Percentiles rank a stretch among this genome's conserved stretches.
These are phyloP conservation scores for Metschnikowia koreensis DNA, from an alignment of 805 yeast genomes.

Conservation along the genomic window DNA sequence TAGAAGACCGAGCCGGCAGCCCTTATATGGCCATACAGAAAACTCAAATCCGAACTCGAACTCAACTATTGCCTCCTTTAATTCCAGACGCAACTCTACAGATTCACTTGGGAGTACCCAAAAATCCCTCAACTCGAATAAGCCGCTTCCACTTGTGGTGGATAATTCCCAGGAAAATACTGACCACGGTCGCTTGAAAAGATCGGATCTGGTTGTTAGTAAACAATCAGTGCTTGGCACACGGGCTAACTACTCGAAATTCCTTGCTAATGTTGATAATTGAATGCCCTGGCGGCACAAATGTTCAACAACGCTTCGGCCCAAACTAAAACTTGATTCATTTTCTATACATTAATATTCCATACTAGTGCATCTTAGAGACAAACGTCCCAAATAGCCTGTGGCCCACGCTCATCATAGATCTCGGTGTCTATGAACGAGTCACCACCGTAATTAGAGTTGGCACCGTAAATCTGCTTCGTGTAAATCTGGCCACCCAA, in stretches of 20 bases:
- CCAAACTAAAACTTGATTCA: background rate
- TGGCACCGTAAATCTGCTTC: constrained; percentile 72
- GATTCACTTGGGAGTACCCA: background rate
- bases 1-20: background rate
- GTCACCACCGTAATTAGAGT: constrained; percentile 53
- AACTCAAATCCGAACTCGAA: background rate
- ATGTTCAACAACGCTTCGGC: background rate
- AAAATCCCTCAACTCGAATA: background rate
- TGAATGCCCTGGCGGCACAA: background rate
- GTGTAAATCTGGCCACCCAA: constrained; percentile 87
- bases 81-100: background rate
- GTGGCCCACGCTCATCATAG: constrained; percentile 79
- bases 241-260: constrained; percentile 36
- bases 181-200: constrained; percentile 12
- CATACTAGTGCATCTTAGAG: constrained; percentile 4
- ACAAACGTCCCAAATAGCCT: constrained; percentile 68
- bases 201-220: constrained; percentile 32
- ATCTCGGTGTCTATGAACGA: constrained; percentile 65
- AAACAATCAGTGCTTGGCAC: constrained; percentile 40
- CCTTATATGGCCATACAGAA: background rate
- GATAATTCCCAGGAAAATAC: background rate
- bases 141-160: constrained; percentile 2
- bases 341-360: constrained; percentile 1
- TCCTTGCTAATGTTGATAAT: constrained; percentile 30
- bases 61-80: background rate